Conservation (phyloP, 495 filamentous ascomycete species). For the Rostrohypoxylon terebratum region DNA sequence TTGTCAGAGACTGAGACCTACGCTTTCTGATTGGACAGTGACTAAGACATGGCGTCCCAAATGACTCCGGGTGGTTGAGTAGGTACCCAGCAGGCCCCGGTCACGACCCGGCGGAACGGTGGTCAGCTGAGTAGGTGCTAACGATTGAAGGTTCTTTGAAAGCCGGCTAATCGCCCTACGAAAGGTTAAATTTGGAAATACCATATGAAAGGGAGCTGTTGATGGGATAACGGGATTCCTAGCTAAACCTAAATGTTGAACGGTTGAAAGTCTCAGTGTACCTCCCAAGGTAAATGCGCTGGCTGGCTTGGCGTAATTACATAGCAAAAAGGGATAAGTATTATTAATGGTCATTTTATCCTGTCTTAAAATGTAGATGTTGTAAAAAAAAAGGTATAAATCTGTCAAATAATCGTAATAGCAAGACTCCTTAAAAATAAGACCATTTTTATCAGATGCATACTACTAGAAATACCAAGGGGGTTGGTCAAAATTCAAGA, state of each 20-base stretch:
- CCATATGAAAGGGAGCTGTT: conserved; percentile 2
- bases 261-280: background rate
- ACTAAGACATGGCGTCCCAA: conserved; percentile 4
- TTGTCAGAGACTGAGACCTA: background rate
- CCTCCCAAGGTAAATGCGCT: background rate
- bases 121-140: background rate
- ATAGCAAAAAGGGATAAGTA: conserved; percentile 4
- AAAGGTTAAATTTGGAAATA: conserved; percentile 6
- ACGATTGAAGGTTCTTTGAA: conserved; percentile 8
- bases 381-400: background rate
- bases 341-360: background rate
- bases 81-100: background rate
- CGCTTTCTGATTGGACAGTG: conserved; percentile 11
- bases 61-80: background rate
- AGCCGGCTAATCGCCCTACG: background rate
- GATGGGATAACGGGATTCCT: conserved; percentile 1
- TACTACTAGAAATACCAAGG: conserved; percentile 17
- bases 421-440: background rate
- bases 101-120: background rate
- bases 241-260: conserved; percentile 20
- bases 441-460: conserved; percentile 7
- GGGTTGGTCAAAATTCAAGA: conserved; percentile 17
- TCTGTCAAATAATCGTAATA: background rate
- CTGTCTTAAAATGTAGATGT: background rate
- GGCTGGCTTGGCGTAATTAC: background rate